Evolutionary conservation across 148 eudicot species (phyloP).

Genomic region (Limonium bicolor): DNA sequence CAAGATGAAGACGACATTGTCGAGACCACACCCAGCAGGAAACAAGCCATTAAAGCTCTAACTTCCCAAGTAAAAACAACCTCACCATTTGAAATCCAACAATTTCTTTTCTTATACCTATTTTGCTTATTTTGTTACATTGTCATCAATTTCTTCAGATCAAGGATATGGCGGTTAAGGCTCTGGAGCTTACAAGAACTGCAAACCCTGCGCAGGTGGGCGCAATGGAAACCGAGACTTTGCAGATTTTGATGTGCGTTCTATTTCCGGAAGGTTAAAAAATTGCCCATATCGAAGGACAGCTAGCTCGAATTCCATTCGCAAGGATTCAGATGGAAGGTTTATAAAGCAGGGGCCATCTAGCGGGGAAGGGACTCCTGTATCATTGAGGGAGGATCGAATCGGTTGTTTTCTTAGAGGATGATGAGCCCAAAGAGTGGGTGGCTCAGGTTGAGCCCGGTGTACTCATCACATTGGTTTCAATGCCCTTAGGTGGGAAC

Average conservation of each 20-base stretch:
- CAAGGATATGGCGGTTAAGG: constrained; percentile 82
- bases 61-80: constrained; percentile 40
- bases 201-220: constrained; percentile 76
- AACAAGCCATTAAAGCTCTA: constrained; percentile 63
- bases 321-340: constrained; percentile 65
- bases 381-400: constrained; percentile 72
- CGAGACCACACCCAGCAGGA: constrained; percentile 42
- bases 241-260: constrained; percentile 40
- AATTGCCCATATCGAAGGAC: constrained; percentile 45
- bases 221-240: constrained; percentile 19
- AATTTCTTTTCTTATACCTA: too few species aligned
- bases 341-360: constrained; percentile 61
- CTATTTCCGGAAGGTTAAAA: constrained; percentile 44
- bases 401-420: constrained; percentile 60
- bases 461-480: constrained; percentile 81
- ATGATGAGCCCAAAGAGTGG: constrained; percentile 91
- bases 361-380: constrained; percentile 76
- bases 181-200: constrained; percentile 80
- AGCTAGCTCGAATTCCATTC: constrained; percentile 44
- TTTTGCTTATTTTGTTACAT: too few species aligned
- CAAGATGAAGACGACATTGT: constrained; percentile 33
- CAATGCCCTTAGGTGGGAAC: constrained; percentile 73
- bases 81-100: not conserved
- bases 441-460: constrained; percentile 99
- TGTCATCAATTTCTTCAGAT: constrained; percentile 47